Evolutionary conservation across 768 basidiomycete species (phyloP), one percentile per base, ranked within the genome.

Genomic region (Tremella fuciformis): DNA sequence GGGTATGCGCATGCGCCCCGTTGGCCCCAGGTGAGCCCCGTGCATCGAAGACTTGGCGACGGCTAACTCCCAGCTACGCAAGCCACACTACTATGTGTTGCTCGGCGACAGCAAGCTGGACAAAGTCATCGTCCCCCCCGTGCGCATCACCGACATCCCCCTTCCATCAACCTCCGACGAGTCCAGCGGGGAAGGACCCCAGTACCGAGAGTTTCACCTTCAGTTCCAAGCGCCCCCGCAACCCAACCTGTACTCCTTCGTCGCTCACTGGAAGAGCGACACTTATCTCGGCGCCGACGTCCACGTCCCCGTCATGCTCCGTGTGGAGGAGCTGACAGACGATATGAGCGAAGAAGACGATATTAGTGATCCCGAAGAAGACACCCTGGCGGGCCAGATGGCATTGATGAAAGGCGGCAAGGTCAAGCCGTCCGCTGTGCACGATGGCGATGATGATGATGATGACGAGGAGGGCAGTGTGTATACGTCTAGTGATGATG

Each of bases 351-450:
- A 79, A 19, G 93, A 94, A 37, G 92, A 97, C 70, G 93, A 96
- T 59, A 99, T 98, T 63, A 96, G 92, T 0, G 96, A 98, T 50
- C 96, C 96, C 0, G 96, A 98, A 26, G 96, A 98, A 77, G 96
- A 98, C 76, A 84, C 88, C 22, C 79, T 98, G 52, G 96, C 92
- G 3, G 96, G 96, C 8, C 96, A 99, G 80, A 94, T 98, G 90
- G 92, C 93, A 4, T 85, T 86, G 44, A 91, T 99, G 90, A 85
- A 88, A 44, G 93, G 93, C 3, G 88, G 86, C 2, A 66, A 83
- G 18, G 90, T 94, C 59, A 96, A 91, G 83, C 86, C 84, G 71
- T 58, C 76, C 89, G 39, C 77, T 91, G 50, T 89, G 84, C 66
- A 84, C 19, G 64, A 53, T 29, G 79, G 73, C 1, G 84, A 83